Conservation (phyloP, 345 rosid genomes). For the Conringia planisiliqua region DNA sequence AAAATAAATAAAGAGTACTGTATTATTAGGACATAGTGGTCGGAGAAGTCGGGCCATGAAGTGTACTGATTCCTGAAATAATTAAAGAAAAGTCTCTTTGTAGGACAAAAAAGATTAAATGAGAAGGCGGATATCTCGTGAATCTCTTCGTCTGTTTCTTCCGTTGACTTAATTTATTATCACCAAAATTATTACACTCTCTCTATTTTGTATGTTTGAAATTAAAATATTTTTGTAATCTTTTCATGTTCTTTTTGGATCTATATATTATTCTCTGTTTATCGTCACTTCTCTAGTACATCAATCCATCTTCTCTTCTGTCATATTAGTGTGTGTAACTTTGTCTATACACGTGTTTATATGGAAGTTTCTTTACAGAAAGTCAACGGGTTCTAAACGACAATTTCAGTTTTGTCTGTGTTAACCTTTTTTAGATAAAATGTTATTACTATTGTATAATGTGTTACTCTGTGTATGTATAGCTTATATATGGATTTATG, state of each 20-base stretch:
- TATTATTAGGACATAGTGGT: slow-evolving; percentile 19
- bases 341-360: slow-evolving; percentile 29
- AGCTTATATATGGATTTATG: background rate
- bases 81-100: slow-evolving; percentile 30
- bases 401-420: slow-evolving; percentile 15
- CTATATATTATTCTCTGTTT: slow-evolving; percentile 32
- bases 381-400: slow-evolving; percentile 33
- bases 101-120: slow-evolving; percentile 23
- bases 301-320: slow-evolving; percentile 9
- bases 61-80: slow-evolving; percentile 3
- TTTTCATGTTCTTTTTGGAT: slow-evolving; percentile 21
- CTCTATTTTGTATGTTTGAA: background rate
- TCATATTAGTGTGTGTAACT: slow-evolving; percentile 20
- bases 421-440: too few relatives aligned
- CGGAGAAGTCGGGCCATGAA: slow-evolving; percentile 31
- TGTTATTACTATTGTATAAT: too few relatives aligned
- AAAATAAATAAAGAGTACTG: background rate
- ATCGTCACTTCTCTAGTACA: slow-evolving; percentile 29
- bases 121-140: slow-evolving; percentile 34
- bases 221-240: background rate
- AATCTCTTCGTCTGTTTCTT: slow-evolving; percentile 32
- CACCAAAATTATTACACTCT: background rate
- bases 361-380: slow-evolving; percentile 24
- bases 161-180: slow-evolving; percentile 33
- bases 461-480: background rate